These are phyloP conservation scores for Colletotrichum lini DNA, from an alignment of 2,329 filamentous ascomycete genomes.

Conservation along the genomic window DNA sequence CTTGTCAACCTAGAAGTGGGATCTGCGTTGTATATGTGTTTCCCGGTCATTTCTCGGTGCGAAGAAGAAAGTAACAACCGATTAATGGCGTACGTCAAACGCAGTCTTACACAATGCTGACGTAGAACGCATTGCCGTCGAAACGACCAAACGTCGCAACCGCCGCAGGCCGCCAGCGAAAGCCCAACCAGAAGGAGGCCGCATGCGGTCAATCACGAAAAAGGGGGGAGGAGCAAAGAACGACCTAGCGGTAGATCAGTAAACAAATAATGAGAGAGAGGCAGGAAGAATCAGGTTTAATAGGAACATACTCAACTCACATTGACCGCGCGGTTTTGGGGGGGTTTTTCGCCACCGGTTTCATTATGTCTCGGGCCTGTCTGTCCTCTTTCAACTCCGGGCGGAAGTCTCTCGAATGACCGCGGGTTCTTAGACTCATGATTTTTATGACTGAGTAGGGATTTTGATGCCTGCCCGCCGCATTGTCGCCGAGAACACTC, in stretches of 20 bases:
- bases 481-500: not conserved
- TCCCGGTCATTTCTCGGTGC: not conserved
- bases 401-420: not conserved
- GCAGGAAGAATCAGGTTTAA: too few relatives aligned
- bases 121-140: not conserved
- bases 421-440: too few relatives aligned
- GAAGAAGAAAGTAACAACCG: too few relatives aligned
- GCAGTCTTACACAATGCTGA: not conserved
- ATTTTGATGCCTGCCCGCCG: not conserved
- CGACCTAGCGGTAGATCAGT: not conserved
- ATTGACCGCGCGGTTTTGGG: not conserved
- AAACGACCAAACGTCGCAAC: not conserved
- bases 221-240: not conserved
- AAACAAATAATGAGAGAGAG: not conserved
- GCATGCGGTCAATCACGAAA: not conserved
- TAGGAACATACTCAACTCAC: not conserved
- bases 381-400: not conserved
- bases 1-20: not conserved
- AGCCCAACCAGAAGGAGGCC: not conserved
- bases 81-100: not conserved
- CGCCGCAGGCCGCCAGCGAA: not conserved
- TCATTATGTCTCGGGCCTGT: not conserved
- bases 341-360: not conserved
- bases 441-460: not conserved
- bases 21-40: not conserved